Evolutionary conservation across 768 basidiomycete species (phyloP), one percentile per base, ranked within the genome.

Genomic region (Suillus fuscotomentosus): DNA sequence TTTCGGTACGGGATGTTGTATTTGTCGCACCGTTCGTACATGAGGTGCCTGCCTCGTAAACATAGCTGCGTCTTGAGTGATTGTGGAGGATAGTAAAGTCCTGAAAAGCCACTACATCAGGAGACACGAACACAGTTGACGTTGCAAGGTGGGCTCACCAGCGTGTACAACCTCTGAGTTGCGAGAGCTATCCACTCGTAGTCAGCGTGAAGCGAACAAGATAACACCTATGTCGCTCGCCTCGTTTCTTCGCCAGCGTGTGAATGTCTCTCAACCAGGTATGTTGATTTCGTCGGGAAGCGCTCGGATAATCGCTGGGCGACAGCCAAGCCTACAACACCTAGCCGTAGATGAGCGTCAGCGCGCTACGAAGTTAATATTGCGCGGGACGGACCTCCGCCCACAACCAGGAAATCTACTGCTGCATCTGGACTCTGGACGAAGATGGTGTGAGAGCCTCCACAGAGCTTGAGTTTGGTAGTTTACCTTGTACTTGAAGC

Each of bases 161-260:
- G 92, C 89, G 78, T 98, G 96, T 34, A 98, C 91, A 27, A 99
- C 96, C 72, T 97, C 96, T 0, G 95, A 96, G 74, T 97, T 97
- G 17, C 96, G 86, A 47, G 93, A 95, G 74, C 95, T 95, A 61
- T 59, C 22, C 27, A 53, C 22, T 60, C 57, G 56, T n/a, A 51
- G 36, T 65, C 38, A 59, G 51, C 24, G 39, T 57, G 20, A 13
- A 36, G 50, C 14, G 27, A 8, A 45, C 45, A 47, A 39, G 20
- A 31, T 24, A 20, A 34, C 20, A 39, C 15, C 22, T 24, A 50
- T 59, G 43, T 60, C 69, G 41, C 70, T 51, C 69, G 88, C 93
- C 94, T 97, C 24, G 81, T 97, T 75, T 98, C 96, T 73, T 95
- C 89, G 1, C 96, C 96, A 3, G 86, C 86, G 57, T 80, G 81